A percentile compares a stretch with the other conserved stretches of the same genome.
phyloP scores from a whole-genome alignment of 2,329 filamentous ascomycete species.

The Beauveria asiatica region DNA sequence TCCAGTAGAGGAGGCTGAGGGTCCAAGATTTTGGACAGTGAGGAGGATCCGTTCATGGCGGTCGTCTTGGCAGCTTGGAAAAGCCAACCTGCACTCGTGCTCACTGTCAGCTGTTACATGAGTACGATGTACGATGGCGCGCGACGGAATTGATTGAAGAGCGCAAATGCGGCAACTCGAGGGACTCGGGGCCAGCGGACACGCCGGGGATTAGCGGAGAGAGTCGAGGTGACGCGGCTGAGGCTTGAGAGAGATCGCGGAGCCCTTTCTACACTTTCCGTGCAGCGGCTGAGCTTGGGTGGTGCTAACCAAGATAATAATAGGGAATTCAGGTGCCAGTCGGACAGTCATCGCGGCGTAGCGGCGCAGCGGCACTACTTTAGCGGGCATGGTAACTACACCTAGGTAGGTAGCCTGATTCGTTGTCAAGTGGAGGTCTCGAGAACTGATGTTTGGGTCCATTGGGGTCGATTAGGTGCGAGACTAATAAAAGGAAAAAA shows the following conservation, averaged over 20 bases:
- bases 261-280: constrained; percentile 1
- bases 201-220: neutral
- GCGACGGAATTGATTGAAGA: neutral
- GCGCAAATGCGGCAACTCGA: neutral
- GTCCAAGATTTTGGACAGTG: constrained; percentile 8
- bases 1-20: constrained; percentile 2
- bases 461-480: neutral
- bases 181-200: neutral
- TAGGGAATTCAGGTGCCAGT: neutral
- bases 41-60: constrained; percentile 7
- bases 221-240: neutral
- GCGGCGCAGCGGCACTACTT: neutral
- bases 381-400: neutral
- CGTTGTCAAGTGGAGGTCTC: neutral
- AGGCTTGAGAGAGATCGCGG: neutral
- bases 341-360: neutral
- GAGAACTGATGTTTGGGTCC: neutral
- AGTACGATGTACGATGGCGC: neutral
- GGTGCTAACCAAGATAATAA: neutral
- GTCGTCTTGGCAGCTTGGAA: neutral
- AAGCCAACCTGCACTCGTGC: neutral
- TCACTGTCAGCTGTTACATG: neutral
- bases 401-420: neutral
- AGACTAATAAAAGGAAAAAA: no score
- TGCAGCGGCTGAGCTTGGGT: neutral